Evolutionary conservation across 2,329 filamentous ascomycete genomes (phyloP), one percentile per base, ranked within the genome.

Genomic region (Biscogniauxia marginata): DNA sequence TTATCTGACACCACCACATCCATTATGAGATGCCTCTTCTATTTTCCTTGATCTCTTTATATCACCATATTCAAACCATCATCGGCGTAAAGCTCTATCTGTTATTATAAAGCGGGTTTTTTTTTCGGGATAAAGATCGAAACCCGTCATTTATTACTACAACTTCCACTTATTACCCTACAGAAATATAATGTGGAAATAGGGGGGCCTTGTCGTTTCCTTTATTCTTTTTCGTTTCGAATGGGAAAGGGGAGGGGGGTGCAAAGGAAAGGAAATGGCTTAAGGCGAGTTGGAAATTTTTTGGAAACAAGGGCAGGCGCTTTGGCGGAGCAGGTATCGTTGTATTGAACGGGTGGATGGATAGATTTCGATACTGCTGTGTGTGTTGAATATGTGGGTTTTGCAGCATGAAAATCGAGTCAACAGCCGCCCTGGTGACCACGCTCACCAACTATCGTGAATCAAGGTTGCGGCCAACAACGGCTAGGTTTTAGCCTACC

Each of bases 201-300:
- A 34, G 52, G 13, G 9, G 46, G 22, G 20, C 46, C 46, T 52
- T 18, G 49, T 44, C 47, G 44, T 53, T 39, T 52, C 48, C 22
- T 50, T 22, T 46, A 22, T 50, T 30, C 18, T 52, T 46, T 8
- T 16, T 21, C 19, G 16, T 11, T 16, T 9, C 22, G 9, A 23
- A 20, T 18, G 11, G 45, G 44, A 53, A 39, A 39, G 49, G 25
- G 56, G 50, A 57, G 16, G 9, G 23, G 23, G 46, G 9, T 46
- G n/a, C n/a, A n/a, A n/a, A n/a, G n/a, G n/a, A n/a, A n/a, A n/a
- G n/a, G n/a, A n/a, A n/a, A n/a, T n/a, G n/a, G n/a, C n/a, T 39
- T 16, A 39, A 39, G 30, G 30, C 30, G 30, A 39, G 11, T 39
- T 6, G 13, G 30, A n/a, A 39, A 39, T 39, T 4, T 39, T 39